Evolutionary conservation across 1,284 basidiomycete species (phyloP), one percentile per base, ranked within the genome.

Genomic region (Afroboletus lepidellus): DNA sequence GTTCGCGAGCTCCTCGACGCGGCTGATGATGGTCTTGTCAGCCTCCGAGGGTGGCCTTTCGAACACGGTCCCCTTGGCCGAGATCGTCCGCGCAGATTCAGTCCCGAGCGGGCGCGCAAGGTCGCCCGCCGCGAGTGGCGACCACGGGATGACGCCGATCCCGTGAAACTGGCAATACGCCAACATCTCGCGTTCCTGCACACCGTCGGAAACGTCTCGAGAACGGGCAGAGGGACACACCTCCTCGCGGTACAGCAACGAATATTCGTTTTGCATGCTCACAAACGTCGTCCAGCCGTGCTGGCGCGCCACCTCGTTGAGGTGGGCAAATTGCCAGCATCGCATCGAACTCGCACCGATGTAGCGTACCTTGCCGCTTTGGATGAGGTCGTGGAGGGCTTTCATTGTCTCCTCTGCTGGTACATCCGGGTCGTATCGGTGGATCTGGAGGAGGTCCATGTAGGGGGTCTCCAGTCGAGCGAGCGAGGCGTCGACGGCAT

Each of bases 391-490:
- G 51, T 78, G 72, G 3, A 77, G 61, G 0, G 74, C 77, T 23
- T 72, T 70, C 77, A 77, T 78, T 1, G 72, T 77, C 58, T 78
- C 74, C 39, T 74, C 72, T 0, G 63, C 58, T 0, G 75, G 66
- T 0, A 69, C 67, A 0, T 62, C 46, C 0, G 60, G 50, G 50
- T 76, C 76, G 45, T 68, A 76, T 8, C 70, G 65, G 46, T 80
- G 77, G 46, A 76, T 73, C 51, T 76, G 74, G 23, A 77, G 62
- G 3, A 79, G 68, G 55, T 81, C 78, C 47, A 81, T 64, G 60
- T 79, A 78, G 8, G 74, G 55, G 13, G 72, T 74, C 29, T 72
- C 57, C 7, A 80, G 68, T 2, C 78, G 70, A 12, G 54, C 53
- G 1, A 80, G 69, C 0, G 72, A 77, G 0, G 71, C 77, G 0